Evolutionary conservation across 257 asterid species (phyloP).

Genomic region (Echium plantagineum): DNA sequence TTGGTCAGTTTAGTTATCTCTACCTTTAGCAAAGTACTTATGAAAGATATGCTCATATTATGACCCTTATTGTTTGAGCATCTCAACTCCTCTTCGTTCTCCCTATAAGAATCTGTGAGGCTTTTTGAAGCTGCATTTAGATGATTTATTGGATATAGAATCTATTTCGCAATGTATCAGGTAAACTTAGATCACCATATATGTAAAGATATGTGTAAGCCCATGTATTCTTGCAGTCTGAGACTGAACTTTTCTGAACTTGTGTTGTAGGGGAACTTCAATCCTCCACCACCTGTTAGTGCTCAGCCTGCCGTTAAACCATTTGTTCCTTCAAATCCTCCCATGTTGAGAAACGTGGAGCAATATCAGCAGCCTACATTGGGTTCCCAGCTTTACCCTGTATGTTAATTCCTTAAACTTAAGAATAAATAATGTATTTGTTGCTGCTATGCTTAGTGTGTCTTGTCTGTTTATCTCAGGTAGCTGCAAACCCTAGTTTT

Average conservation of each 20-base stretch:
- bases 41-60: no score
- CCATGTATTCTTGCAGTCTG: background rate
- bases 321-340: constrained; percentile 76
- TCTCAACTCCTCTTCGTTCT: no score
- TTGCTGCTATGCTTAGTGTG: constrained; percentile 3
- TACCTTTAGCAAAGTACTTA: no score
- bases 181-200: background rate
- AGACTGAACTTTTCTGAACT: background rate
- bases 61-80: no score
- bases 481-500: constrained; percentile 37
- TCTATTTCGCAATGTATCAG: background rate
- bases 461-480: constrained; percentile 26
- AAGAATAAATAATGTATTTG: background rate
- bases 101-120: no score
- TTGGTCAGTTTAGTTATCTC: no score
- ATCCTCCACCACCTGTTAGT: constrained; percentile 48
- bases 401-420: constrained; percentile 21
- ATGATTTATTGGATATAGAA: no score
- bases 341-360: constrained; percentile 51
- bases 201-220: background rate
- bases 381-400: constrained; percentile 84
- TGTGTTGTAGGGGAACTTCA: constrained; percentile 49
- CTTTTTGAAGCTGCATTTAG: no score
- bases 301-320: constrained; percentile 51
- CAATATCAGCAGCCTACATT: constrained; percentile 86